Base-by-base conservation (phyloP, 805 yeast species). In the Cyberlindnera petersonii region DNA sequence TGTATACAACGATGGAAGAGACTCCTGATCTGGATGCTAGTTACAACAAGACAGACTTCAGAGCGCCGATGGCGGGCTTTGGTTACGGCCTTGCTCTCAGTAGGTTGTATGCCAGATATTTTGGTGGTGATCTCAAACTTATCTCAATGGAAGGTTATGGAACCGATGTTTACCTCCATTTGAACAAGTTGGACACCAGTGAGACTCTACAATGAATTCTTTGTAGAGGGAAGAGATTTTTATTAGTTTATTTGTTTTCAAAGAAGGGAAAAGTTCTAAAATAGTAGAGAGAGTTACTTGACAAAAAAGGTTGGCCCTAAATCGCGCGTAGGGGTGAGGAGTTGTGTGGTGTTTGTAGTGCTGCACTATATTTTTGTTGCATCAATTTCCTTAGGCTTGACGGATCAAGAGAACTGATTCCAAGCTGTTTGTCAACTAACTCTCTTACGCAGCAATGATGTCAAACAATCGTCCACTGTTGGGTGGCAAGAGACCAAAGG, bases 131-230 rank as follows among this genome's bases (percentile, higher is more conserved):
- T 53, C 72, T 87, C 60, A 83, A 82, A 56, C 70, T 88, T 53
- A 87, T 86, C 40, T 77, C 87, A 24, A 86, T 88, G 95, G 96
- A 87, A 61, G 95, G 95, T 8, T 86, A 87, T 55, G 96, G 96
- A 13, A 87, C 96, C 1, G 96, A 87, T 58, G 96, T 86, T 2
- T 88, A 87, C 54, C 61, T 88, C 55, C 96, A 88, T 63, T 69
- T 87, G 58, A 87, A 87, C 61, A 69, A 94, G 39, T 73, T 87
- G 51, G 78, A 83, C 50, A 75, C 83, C 18, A 35, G 43, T 19
- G 58, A 53, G 31, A 47, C 54, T 27, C 29, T 53, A 15, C 53
- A 51, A 14, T 52, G 43, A 42, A 13, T 9, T 24, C 6, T 29
- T 4, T 13, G n/a, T n/a, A n/a, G n/a, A n/a, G n/a, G n/a, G n/a